Conservation (phyloP, 345 rosid genomes). For the Carallia pectinifolia region DNA sequence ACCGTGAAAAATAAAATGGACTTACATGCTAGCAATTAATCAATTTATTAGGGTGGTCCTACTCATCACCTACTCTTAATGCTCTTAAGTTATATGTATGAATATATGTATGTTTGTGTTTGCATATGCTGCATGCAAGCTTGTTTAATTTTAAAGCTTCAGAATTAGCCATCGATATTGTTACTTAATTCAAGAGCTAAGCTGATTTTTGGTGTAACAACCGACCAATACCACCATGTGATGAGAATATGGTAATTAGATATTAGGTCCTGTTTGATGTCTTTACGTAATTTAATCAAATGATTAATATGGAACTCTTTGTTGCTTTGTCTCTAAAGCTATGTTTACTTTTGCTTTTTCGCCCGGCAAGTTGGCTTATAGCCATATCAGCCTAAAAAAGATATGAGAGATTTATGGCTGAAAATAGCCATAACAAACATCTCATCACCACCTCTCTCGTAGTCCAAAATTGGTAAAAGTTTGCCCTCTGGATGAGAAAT, state of each 20-base stretch:
- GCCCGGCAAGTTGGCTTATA: not conserved
- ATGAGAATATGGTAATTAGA: not conserved
- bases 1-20: not conserved
- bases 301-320: too few relatives aligned
- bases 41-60: slow-evolving; percentile 8
- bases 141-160: too few relatives aligned
- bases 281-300: too few relatives aligned
- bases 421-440: not conserved
- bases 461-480: too few relatives aligned
- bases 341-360: not conserved
- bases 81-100: too few relatives aligned
- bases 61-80: slow-evolving; percentile 2
- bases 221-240: slow-evolving; percentile 1
- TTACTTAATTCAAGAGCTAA: not conserved
- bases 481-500: too few relatives aligned
- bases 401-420: not conserved
- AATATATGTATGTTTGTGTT: too few relatives aligned
- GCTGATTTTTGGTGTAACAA: slow-evolving; percentile 7
- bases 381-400: not conserved
- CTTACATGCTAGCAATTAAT: not conserved
- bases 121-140: too few relatives aligned
- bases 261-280: not conserved
- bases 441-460: too few relatives aligned
- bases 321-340: not conserved
- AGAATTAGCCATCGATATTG: not conserved